phyloP scores from a whole-genome alignment of 2,329 filamentous ascomycete species.

The Diaporthe capsici region DNA sequence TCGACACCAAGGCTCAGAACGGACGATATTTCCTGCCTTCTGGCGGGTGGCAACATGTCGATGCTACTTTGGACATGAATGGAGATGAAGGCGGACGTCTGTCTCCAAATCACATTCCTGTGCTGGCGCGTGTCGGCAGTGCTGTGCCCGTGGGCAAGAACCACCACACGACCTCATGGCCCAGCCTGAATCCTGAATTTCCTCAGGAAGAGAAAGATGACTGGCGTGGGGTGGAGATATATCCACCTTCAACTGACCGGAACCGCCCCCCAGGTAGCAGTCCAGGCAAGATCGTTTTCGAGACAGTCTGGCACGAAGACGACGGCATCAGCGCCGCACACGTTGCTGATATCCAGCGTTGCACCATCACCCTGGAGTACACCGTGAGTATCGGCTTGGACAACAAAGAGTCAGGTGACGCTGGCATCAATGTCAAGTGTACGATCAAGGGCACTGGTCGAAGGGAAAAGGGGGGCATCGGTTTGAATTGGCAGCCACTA shows the following conservation, averaged over 20 bases:
- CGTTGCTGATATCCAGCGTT: conserved; percentile 40
- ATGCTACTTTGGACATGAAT: background rate
- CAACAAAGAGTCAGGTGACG: background rate
- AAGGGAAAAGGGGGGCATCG: background rate
- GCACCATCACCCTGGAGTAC: conserved; percentile 16
- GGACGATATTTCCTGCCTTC: background rate
- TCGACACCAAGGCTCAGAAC: conserved; percentile 2
- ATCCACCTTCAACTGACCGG: conserved; percentile 47
- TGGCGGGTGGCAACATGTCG: background rate
- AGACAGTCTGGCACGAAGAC: conserved; percentile 50
- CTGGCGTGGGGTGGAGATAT: conserved; percentile 53
- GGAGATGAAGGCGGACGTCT: background rate
- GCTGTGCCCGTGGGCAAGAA: conserved; percentile 18
- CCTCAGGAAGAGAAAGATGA: conserved; percentile 50
- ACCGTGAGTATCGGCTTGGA: background rate
- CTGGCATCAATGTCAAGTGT: background rate
- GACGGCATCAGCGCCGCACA: conserved; percentile 48
- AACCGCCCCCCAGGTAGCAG: background rate
- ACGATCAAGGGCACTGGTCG: background rate
- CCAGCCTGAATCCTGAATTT: conserved; percentile 48
- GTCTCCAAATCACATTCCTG: conserved; percentile 2
- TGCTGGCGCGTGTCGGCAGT: background rate
- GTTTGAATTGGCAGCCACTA: background rate
- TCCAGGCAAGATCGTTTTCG: conserved; percentile 42
- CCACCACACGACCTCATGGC: conserved; percentile 9